phyloP scores from a whole-genome alignment of 176 grass and related monocot species.

The Avena atlantica region DNA sequence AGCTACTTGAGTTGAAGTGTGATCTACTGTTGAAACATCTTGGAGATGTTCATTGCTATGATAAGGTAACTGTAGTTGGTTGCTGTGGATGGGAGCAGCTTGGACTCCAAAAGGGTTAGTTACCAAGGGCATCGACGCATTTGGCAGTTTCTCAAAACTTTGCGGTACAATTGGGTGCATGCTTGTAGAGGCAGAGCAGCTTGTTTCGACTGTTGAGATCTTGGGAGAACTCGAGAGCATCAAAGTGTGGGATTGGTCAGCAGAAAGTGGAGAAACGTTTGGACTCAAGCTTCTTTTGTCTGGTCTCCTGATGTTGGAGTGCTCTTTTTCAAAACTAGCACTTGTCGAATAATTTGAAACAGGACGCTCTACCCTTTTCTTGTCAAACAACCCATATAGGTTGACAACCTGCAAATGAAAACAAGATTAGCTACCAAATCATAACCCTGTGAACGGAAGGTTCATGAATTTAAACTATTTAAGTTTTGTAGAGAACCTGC shows the following conservation, averaged over 20 bases:
- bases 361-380: constrained; percentile 32
- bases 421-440: not conserved
- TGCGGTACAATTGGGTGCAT: constrained; percentile 18
- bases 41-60: not conserved
- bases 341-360: constrained; percentile 12
- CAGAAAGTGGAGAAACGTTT: constrained; percentile 22
- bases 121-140: constrained; percentile 21
- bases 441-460: constrained; percentile 20
- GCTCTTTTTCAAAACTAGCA: constrained; percentile 29
- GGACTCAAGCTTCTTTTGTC: constrained; percentile 32
- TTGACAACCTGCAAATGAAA: constrained; percentile 46
- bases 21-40: constrained; percentile 29
- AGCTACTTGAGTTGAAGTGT: constrained; percentile 43
- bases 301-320: not conserved
- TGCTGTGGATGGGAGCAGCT: constrained; percentile 21
- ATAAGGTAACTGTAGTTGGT: constrained; percentile 31
- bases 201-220: constrained; percentile 43
- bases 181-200: constrained; percentile 37
- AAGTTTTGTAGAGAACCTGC: constrained; percentile 56
- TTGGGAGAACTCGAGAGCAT: not conserved
- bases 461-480: constrained; percentile 32
- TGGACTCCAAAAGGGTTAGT: constrained; percentile 28
- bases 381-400: constrained; percentile 47
- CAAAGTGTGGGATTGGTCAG: not conserved
- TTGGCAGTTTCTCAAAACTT: constrained; percentile 17